Percentiles rank a stretch among this genome's conserved stretches.
phyloP scores from a whole-genome alignment of 495 filamentous ascomycete species.

The Barbatosphaeria neglecta region DNA sequence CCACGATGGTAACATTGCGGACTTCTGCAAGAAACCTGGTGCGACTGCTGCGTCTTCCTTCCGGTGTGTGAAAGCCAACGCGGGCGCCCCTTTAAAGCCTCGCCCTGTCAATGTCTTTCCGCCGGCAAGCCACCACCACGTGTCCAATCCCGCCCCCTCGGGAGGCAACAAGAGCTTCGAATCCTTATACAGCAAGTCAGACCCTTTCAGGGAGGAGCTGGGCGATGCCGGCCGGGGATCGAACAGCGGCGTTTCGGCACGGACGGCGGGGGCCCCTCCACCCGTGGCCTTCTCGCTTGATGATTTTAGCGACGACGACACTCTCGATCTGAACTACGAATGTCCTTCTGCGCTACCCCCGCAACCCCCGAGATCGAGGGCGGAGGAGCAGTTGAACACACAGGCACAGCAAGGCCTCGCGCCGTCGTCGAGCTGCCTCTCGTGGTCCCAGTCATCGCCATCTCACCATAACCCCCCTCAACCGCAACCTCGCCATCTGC shows the following conservation, averaged over 20 bases:
- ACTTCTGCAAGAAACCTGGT: constrained; percentile 10
- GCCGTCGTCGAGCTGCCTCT: constrained; percentile 9
- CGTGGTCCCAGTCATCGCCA: constrained; percentile 22
- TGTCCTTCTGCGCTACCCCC: constrained; percentile 33
- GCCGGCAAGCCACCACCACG: neutral
- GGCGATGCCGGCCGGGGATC: too few relatives aligned
- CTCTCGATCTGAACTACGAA: constrained; percentile 50
- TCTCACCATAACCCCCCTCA: constrained; percentile 12
- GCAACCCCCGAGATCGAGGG: constrained; percentile 11
- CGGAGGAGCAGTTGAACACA: neutral
- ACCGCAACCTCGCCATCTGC: neutral
- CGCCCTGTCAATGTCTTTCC: constrained; percentile 5
- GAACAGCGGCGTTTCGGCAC: too few relatives aligned
- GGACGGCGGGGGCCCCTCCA: constrained; percentile 5
- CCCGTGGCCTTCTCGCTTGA: constrained; percentile 45
- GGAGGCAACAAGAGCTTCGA: constrained; percentile 13
- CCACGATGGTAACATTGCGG: constrained; percentile 18
- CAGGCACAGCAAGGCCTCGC: constrained; percentile 3
- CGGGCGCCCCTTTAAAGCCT: constrained; percentile 5
- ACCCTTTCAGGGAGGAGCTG: constrained; percentile 30
- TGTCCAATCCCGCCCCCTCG: neutral
- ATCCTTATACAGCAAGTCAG: constrained; percentile 25
- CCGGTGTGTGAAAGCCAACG: neutral
- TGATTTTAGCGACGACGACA: constrained; percentile 59
- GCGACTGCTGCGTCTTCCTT: neutral